These are phyloP conservation scores for Toxoplasma gondii DNA, from an alignment of 169 alveolate genomes.

Conservation along the genomic window DNA sequence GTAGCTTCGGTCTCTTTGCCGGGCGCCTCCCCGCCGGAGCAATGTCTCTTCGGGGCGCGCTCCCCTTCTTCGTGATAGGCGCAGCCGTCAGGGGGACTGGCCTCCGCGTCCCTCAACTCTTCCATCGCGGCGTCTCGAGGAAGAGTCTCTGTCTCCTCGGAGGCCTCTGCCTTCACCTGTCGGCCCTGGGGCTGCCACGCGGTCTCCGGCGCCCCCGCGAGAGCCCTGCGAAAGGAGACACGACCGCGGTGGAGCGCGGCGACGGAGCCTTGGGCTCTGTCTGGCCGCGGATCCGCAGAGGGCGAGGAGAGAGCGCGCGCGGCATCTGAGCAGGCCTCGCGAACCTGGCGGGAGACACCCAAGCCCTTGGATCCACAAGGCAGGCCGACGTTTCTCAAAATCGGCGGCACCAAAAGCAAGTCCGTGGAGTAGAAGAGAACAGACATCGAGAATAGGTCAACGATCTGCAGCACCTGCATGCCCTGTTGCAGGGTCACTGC, in stretches of 20 bases:
- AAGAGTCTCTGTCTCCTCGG: conserved; percentile 8
- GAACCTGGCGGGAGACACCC: not conserved
- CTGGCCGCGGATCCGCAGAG: not conserved
- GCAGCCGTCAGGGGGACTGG: not conserved
- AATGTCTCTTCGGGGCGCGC: not conserved
- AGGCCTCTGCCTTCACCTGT: not conserved
- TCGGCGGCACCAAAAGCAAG: conserved; percentile 47
- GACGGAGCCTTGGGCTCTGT: not conserved
- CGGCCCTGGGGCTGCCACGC: not conserved
- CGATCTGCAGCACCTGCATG: conserved; percentile 41
- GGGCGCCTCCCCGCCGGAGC: not conserved
- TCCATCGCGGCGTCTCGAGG: conserved; percentile 3
- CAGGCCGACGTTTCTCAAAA: conserved; percentile 48
- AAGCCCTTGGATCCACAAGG: not conserved
- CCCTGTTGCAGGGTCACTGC: conserved; percentile 19
- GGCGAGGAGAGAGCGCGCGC: not conserved
- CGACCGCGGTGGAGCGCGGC: not conserved
- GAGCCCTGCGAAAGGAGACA: not conserved
- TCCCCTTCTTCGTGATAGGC: not conserved
- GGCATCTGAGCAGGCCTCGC: not conserved
- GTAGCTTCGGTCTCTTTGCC: not conserved
- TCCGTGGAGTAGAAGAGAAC: conserved; percentile 51
- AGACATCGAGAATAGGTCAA: conserved; percentile 41
- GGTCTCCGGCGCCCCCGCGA: not conserved
- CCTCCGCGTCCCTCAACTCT: not conserved